Conservation (phyloP, 2,329 filamentous ascomycete genomes). For the Ophiostoma ips region DNA sequence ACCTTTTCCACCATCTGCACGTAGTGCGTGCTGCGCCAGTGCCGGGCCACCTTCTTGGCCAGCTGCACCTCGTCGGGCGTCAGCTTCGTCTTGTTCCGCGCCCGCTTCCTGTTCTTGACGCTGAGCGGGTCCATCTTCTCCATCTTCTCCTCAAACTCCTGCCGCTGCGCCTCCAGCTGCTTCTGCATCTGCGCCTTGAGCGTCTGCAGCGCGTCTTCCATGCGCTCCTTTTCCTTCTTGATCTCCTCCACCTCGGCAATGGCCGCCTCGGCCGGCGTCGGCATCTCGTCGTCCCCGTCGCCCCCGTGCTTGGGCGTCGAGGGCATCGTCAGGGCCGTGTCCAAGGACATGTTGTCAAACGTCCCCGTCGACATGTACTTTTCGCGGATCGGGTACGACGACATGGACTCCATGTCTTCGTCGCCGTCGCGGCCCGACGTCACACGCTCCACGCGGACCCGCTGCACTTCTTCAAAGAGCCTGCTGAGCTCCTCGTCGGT, state of each 20-base stretch:
- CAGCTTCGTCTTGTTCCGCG: conserved; percentile 47
- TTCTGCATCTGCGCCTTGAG: conserved; percentile 83
- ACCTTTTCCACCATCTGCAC: conserved; percentile 90
- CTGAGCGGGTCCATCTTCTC: conserved; percentile 53
- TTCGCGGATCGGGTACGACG: conserved; percentile 76
- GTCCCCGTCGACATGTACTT: conserved; percentile 94
- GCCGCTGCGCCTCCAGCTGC: conserved; percentile 70
- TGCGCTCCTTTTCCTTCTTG: conserved; percentile 64
- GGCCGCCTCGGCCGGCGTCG: conserved; percentile 48
- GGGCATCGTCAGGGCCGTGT: conserved; percentile 87
- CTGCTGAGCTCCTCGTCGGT: conserved; percentile 90
- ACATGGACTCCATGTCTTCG: conserved; percentile 79
- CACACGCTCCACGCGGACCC: conserved; percentile 64
- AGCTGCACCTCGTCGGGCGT: conserved; percentile 58
- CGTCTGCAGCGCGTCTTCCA: conserved; percentile 67
- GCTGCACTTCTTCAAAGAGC: conserved; percentile 86
- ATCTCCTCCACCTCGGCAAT: conserved; percentile 73
- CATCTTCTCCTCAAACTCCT: conserved; percentile 71
- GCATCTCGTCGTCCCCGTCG: conserved; percentile 41
- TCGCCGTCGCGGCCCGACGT: conserved; percentile 59
- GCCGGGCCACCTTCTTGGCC: conserved; percentile 51
- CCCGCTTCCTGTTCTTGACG: conserved; percentile 36
- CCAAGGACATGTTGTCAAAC: conserved; percentile 88
- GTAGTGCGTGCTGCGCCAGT: conserved; percentile 76
- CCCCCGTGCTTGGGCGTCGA: conserved; percentile 65